Base-by-base conservation (phyloP, 2,329 filamentous ascomycete genomes). In the Alternaria burnsii region DNA sequence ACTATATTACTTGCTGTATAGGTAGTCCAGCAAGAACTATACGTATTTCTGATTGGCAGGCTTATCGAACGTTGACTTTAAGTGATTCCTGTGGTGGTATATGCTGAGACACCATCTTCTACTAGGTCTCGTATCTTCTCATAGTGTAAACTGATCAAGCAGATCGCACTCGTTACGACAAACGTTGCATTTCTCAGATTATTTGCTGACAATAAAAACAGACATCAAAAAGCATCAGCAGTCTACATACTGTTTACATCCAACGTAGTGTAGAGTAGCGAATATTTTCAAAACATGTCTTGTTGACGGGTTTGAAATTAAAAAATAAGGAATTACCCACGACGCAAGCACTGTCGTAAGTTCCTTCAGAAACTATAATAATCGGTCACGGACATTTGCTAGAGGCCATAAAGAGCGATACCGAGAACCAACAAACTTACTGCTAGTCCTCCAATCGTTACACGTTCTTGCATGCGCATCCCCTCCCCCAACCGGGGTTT, bases 401-500 rank as follows among this genome's bases (percentile, higher is more conserved):
- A 52, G n/a, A 42, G 22, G 28, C 14, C 34, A 12, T 20, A 10
- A 5, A 8, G n/a, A 28, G 9, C 34, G 24, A 30, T 16, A 24
- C 20, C 16, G 10, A 16, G 40, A 11, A 52, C 30, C 30, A 34
- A 48, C 11, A 36, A 48, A 36, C 30, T 18, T 34, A n/a, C 12
- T 12, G 22, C 30, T 48, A 36, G 20, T 8, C 26, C 30, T 38
- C 36, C 57, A 59, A 50, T 47, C 28, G 44, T 44, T 10, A 26
- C 22, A 34, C 20, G 41, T 14, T 36, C 14, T 9, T 59, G 56
- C 26, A 41, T 47, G 53, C 44, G 20, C 40, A 20, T 36, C 53
- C 40, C 34, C 53, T 47, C 46, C 40, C 40, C 50, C 40, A 54
- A 57, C 62, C 62, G 63, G 60, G 53, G 57, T 53, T 48, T 57